Evolutionary conservation across 768 basidiomycete genomes (phyloP).

Genomic region (Butyriboletus loyo): DNA sequence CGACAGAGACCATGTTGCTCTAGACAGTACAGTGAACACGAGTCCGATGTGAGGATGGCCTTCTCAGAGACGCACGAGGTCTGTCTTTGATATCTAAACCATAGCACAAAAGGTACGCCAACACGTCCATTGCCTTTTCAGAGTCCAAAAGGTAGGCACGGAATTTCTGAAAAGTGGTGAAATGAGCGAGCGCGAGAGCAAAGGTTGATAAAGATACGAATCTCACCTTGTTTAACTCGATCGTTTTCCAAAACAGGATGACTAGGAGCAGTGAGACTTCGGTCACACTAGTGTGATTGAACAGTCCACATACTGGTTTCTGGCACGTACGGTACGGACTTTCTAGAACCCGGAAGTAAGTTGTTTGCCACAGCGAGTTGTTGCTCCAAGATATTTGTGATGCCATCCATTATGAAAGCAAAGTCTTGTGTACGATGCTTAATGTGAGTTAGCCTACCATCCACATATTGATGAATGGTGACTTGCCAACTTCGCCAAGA

Average conservation of each 20-base stretch:
- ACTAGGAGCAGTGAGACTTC: conserved; percentile 42
- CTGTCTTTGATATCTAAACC: conserved; percentile 91
- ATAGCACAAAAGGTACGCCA: conserved; percentile 77
- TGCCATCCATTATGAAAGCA: conserved; percentile 74
- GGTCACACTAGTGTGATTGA: background rate
- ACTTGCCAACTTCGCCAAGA: conserved; percentile 79
- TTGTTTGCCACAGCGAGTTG: conserved; percentile 73
- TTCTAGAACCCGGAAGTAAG: conserved; percentile 81
- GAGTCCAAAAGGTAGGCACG: conserved; percentile 76
- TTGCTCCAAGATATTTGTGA: conserved; percentile 65
- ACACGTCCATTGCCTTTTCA: conserved; percentile 71
- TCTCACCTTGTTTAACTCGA: conserved; percentile 87
- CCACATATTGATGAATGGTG: background rate
- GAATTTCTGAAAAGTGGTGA: conserved; percentile 70
- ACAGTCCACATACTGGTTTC: conserved; percentile 65
- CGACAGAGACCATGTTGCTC: conserved; percentile 92
- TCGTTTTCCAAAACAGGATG: conserved; percentile 83
- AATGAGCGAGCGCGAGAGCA: conserved; percentile 1
- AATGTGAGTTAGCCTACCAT: conserved; percentile 8
- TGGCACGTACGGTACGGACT: conserved; percentile 74
- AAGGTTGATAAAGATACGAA: background rate
- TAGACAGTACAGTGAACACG: conserved; percentile 29
- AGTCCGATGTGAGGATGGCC: background rate
- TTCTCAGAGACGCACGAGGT: conserved; percentile 57
- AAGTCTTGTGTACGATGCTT: conserved; percentile 93